A percentile compares a stretch with the other conserved stretches of the same genome.
Evolutionary conservation across 352 stramenopile species (phyloP).

Genomic region (Phytophthora quininea): DNA sequence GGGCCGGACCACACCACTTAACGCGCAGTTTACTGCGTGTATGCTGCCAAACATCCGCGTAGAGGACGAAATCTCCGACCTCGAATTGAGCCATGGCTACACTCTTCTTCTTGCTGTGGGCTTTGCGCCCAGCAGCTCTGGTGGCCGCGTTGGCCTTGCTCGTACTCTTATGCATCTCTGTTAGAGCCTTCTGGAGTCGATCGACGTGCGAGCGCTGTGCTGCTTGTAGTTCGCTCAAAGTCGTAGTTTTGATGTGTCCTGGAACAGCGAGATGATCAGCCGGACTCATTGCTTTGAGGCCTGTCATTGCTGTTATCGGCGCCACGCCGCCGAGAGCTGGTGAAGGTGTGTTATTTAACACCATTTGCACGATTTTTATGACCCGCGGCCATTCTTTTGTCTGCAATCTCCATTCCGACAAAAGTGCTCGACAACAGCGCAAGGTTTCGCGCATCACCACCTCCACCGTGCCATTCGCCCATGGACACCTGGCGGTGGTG

Average conservation of each 20-base stretch:
- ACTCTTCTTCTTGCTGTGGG: background rate
- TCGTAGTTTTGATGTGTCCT: background rate
- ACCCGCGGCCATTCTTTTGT: conserved; percentile 1
- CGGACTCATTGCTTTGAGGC: background rate
- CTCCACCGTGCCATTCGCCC: conserved; percentile 41
- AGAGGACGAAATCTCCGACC: background rate
- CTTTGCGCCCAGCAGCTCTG: background rate
- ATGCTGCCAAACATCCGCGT: background rate
- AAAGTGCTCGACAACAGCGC: conserved; percentile 1
- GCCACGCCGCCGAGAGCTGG: background rate
- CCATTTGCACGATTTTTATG: conserved; percentile 2
- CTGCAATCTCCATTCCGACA: conserved; percentile 3
- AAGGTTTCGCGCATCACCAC: conserved; percentile 33
- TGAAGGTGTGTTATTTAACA: background rate
- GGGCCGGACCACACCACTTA: background rate
- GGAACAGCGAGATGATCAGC: background rate
- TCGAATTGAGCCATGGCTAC: background rate
- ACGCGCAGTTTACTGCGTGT: background rate
- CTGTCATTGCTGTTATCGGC: background rate
- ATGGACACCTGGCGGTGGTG: conserved; percentile 26
- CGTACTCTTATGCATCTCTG: background rate
- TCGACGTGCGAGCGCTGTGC: background rate
- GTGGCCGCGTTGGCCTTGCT: background rate
- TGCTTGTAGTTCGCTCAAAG: background rate
- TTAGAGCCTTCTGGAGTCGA: background rate